These are phyloP conservation scores for Arthrinium phaeospermum DNA, from an alignment of 2,329 filamentous ascomycete species.

Conservation along the genomic window DNA sequence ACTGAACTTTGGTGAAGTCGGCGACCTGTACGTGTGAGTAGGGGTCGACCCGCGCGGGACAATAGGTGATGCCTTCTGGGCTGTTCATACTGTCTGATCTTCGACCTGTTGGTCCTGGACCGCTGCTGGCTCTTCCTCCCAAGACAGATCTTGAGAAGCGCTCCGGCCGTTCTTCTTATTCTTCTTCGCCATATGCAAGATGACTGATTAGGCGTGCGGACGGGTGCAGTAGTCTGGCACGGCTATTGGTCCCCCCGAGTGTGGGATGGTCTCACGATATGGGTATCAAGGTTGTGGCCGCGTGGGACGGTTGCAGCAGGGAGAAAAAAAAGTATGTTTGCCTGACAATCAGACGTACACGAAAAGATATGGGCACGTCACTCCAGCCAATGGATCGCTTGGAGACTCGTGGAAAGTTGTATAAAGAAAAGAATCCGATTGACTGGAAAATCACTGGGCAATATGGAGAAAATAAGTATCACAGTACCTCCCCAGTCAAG, in stretches of 20 bases:
- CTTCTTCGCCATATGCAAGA: conserved; percentile 23
- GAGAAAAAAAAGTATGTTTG: background rate
- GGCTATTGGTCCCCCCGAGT: conserved; percentile 19
- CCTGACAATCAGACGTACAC: conserved; percentile 3
- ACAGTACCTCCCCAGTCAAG: background rate
- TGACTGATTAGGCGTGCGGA: conserved; percentile 20
- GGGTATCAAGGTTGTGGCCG: conserved; percentile 22
- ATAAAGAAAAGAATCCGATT: conserved; percentile 18
- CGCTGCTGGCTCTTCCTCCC: conserved; percentile 19
- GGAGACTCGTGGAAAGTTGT: conserved; percentile 7
- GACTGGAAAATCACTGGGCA: conserved; percentile 20
- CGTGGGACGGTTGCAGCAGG: conserved; percentile 14
- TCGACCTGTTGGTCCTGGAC: conserved; percentile 20
- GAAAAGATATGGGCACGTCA: conserved; percentile 3
- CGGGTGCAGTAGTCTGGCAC: conserved; percentile 19
- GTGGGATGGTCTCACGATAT: conserved; percentile 21
- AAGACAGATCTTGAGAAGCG: conserved; percentile 14
- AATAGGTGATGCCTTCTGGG: conserved; percentile 23
- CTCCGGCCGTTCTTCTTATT: conserved; percentile 17
- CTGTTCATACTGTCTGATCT: conserved; percentile 25
- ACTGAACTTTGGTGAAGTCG: conserved; percentile 27
- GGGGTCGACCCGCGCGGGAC: conserved; percentile 22
- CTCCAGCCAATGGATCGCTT: conserved; percentile 12
- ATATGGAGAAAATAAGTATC: conserved; percentile 17
- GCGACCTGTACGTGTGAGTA: conserved; percentile 27